Percentiles rank a stretch among this genome's conserved stretches.
Evolutionary conservation across 2,329 filamentous ascomycete genomes (phyloP).

Genomic region (Exutisphaerella laricina): DNA sequence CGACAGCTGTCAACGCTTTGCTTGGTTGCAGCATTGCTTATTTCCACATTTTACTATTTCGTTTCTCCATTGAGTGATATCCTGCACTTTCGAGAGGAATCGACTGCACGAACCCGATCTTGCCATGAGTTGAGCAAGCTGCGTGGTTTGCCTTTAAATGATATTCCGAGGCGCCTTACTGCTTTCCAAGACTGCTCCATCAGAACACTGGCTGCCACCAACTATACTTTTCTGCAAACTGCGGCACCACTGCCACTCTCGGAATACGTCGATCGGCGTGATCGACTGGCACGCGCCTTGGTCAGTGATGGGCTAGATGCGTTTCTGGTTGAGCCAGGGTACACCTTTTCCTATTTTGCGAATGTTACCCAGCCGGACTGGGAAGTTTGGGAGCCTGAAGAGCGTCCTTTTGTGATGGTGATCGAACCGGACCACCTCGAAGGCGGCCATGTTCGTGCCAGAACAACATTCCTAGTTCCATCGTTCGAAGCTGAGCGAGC

Average conservation of each 20-base stretch:
- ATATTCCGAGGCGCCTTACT: conserved; percentile 8
- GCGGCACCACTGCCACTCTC: conserved; percentile 45
- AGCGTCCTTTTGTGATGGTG: conserved; percentile 59
- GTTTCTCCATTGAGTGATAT: no score
- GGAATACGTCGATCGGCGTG: conserved; percentile 52
- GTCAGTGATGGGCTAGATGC: conserved; percentile 49
- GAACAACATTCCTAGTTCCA: conserved; percentile 55
- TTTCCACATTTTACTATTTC: no score
- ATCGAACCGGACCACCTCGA: conserved; percentile 42
- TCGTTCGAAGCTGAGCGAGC: conserved; percentile 58
- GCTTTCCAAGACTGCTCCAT: conserved; percentile 49
- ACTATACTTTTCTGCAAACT: conserved; percentile 47
- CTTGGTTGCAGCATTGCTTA: no score
- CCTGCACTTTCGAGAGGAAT: no score
- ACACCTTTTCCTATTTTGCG: conserved; percentile 59
- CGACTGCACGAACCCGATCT: neutral
- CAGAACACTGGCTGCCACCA: conserved; percentile 41
- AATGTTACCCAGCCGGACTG: conserved; percentile 40
- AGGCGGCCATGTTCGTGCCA: conserved; percentile 44
- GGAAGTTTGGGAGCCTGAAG: conserved; percentile 62
- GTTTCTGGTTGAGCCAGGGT: conserved; percentile 59
- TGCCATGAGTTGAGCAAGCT: neutral
- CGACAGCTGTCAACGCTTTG: no score
- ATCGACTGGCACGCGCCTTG: conserved; percentile 54
- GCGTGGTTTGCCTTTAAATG: conserved; percentile 11